Percentiles rank a stretch among this genome's conserved stretches.
These are phyloP conservation scores for Cutaneotrichosporon sp. DNA, from an alignment of 1,284 basidiomycete species.

Conservation along the genomic window DNA sequence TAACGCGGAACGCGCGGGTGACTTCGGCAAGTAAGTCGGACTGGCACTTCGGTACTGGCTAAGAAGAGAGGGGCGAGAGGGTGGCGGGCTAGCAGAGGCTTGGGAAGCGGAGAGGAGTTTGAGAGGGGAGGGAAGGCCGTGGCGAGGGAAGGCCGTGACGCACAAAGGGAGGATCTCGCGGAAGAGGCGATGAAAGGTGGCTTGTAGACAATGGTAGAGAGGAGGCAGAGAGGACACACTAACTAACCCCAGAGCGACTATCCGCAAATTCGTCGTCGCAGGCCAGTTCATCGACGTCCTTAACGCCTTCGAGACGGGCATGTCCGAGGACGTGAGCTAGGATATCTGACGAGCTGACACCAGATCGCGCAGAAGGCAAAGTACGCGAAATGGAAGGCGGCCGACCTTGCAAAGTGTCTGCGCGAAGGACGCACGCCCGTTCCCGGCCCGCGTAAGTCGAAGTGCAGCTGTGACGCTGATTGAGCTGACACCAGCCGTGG, in stretches of 20 bases:
- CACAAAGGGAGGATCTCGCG: too few species aligned
- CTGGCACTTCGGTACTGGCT: too few species aligned
- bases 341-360: constrained; percentile 13
- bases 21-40: constrained; percentile 64
- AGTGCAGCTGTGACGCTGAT: background rate
- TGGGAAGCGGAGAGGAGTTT: too few species aligned
- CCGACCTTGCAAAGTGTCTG: constrained; percentile 51
- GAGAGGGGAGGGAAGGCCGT: too few species aligned
- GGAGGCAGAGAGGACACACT: background rate
- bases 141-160: too few species aligned
- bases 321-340: constrained; percentile 46
- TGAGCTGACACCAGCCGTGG: constrained; percentile 29
- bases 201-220: too few species aligned
- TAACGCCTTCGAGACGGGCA: constrained; percentile 47
- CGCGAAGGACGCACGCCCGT: constrained; percentile 48
- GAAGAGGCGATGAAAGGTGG: too few species aligned
- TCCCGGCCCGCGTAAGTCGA: constrained; percentile 49
- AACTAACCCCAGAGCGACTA: constrained; percentile 38
- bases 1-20: constrained; percentile 70
- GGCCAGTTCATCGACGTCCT: constrained; percentile 54
- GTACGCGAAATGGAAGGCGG: constrained; percentile 54
- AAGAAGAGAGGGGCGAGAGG: too few species aligned
- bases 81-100: too few species aligned
- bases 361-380: constrained; percentile 54
- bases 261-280: constrained; percentile 52